Conservation (phyloP, 2,329 filamentous ascomycete genomes). For the Mycosphaerelloides madeirae region DNA sequence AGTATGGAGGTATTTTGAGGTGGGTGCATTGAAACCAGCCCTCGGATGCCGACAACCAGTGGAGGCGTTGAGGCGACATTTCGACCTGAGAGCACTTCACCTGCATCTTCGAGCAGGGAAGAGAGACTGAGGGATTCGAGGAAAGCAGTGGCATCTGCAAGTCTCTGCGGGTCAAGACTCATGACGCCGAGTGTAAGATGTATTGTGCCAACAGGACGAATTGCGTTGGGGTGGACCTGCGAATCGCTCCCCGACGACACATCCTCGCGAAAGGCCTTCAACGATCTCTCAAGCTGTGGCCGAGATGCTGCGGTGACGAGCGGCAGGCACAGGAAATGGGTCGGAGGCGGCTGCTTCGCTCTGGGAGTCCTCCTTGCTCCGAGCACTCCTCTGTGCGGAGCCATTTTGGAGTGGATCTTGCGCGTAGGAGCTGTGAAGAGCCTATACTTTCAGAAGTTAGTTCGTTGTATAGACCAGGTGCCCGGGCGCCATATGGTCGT, state of each 20-base stretch:
- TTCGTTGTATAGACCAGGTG: too few species aligned
- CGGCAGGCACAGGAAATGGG: slow-evolving; percentile 73
- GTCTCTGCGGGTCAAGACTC: slow-evolving; percentile 56
- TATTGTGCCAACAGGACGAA: slow-evolving; percentile 72
- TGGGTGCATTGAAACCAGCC: slow-evolving; percentile 58
- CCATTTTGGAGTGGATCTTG: too few species aligned
- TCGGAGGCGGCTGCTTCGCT: slow-evolving; percentile 48
- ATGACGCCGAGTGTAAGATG: slow-evolving; percentile 87
- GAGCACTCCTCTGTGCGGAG: neutral
- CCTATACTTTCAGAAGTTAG: too few species aligned
- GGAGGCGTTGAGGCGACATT: neutral
- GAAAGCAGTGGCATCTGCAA: slow-evolving; percentile 45
- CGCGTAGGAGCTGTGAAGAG: too few species aligned
- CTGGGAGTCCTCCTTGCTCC: slow-evolving; percentile 4
- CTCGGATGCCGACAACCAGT: slow-evolving; percentile 39
- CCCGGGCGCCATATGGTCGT: too few species aligned
- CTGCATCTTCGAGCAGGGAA: slow-evolving; percentile 15
- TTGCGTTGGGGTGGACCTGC: slow-evolving; percentile 47
- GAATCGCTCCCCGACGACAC: slow-evolving; percentile 32
- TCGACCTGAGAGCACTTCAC: neutral
- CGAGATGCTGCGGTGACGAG: slow-evolving; percentile 59
- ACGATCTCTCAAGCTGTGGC: slow-evolving; percentile 59
- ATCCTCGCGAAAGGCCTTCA: slow-evolving; percentile 59
- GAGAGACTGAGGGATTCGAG: slow-evolving; percentile 26
- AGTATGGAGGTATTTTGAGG: slow-evolving; percentile 57